Base-by-base conservation (phyloP, 192 early-diverging fungal genomes). In the Umbelopsis isabellina region DNA sequence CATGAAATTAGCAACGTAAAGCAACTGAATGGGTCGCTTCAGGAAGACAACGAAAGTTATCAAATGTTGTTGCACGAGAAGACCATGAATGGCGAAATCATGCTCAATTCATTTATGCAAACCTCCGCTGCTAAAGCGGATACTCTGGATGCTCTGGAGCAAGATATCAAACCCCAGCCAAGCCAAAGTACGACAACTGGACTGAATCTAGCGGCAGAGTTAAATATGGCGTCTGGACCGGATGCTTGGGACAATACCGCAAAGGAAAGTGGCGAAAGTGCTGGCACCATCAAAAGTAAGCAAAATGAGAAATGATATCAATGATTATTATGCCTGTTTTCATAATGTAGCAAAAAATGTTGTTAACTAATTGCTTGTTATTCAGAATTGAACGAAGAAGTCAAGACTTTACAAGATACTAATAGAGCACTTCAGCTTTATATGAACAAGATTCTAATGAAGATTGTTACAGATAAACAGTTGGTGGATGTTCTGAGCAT, bases 11-110 rank as follows among this genome's bases (percentile, higher is more conserved):
- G 47, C 65, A 88, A 92, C 75, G 81, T 91, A 9, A 84, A 85
- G 35, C 85, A 90, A 58, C 72, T 93, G 64, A 91, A 91, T 68
- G 82, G 80, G 71, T 80, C 86, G 18, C 80, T 93, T 66, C 86
- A 86, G 85, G 91, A 94, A 69, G 92, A 92, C 65, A 94, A 91
- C 81, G 92, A 92, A 75, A 86, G 88, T 65, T 92, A 89, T 80
- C 92, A 94, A 75, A 73, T 91, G 49, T 76, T 94, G 45, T 72
- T 94, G 74, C 90, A 91, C 70, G 92, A 92, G 83, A 90, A 87
- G 72, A 91, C 92, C 6, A 89, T 94, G 74, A 90, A 85, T 77
- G 92, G 92, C 68, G 91, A 91, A 52, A 88, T 94, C 49, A 86
- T 86, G 83, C 75, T 83, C 45, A 88, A 85, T 12, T 81, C 82